Base-by-base conservation (phyloP, 139 green algal species). In the Chlamydomonas incerta region DNA sequence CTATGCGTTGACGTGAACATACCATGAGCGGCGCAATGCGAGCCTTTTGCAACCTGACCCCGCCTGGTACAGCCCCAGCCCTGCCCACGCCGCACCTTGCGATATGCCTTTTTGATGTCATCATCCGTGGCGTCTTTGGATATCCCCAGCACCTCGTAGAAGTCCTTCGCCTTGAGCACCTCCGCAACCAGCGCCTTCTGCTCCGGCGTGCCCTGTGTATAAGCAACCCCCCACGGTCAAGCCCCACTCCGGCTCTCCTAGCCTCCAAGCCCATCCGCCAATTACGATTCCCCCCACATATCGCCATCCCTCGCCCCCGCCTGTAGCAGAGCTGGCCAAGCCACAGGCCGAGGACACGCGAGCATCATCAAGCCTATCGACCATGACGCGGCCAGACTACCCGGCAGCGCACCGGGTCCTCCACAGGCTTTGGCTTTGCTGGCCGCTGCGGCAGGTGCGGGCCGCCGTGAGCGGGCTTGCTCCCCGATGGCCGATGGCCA, bases 101-200 rank as follows among this genome's bases (percentile, higher is more conserved):
- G 90, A 82, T 96, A 96, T 0, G 93, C 93, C 46, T 90, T 91
- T 73, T 94, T 94, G 55, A 96, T 93, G 41, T 94, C 92, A 14
- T 90, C 87, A 14, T 96, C 93, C 0, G 66, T 74, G 0, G 92
- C 90, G 21, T 83, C 82, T 85, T 81, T 89, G 18, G 63, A 2
- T 20, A 95, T 29, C 2, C 80, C 88, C 34, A 96, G 80, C 29
- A 93, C 87, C 5, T 89, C 93, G 69, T 96, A 96, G 74, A 85
- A 88, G 81, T 92, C 72, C 75, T 90, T 91, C 8, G 87, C 80
- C 55, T 63, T 55, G 23, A 93, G 72, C 58, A 94, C 92, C 58
- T 89, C 47, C 28, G 70, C 58, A 62, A 94, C 91, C 34, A 92
- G 58, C 68, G 60, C 65, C 31, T 86, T 83, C 87, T 94, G 89